Percentiles rank a stretch among this genome's conserved stretches.
Evolutionary conservation across 495 filamentous ascomycete genomes (phyloP).

Genomic region (Amorphotheca resinae): DNA sequence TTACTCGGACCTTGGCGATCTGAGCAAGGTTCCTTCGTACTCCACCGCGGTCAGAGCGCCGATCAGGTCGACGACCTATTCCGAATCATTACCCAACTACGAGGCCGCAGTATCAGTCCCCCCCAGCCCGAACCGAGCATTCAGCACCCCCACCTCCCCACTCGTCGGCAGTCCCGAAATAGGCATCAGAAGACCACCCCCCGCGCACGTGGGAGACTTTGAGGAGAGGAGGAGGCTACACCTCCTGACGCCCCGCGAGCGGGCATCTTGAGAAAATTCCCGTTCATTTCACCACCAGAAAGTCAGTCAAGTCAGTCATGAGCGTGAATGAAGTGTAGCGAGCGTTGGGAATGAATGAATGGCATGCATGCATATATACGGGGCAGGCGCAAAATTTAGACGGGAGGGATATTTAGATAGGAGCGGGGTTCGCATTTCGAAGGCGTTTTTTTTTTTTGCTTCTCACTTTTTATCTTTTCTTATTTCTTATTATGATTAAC

Average conservation of each 20-base stretch:
- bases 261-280: slow-evolving; percentile 13
- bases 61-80: slow-evolving; percentile 33
- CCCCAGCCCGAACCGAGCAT: slow-evolving; percentile 18
- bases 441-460: no score
- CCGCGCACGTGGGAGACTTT: slow-evolving; percentile 3
- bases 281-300: no score
- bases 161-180: not conserved
- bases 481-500: no score
- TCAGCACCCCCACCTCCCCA: slow-evolving; percentile 1
- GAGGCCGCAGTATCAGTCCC: slow-evolving; percentile 30
- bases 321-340: no score
- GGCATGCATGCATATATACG: not conserved
- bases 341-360: not conserved
- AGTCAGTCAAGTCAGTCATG: no score
- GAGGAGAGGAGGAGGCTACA: slow-evolving; percentile 16
- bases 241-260: slow-evolving; percentile 10
- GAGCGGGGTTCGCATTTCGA: no score
- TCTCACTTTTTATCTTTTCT: no score
- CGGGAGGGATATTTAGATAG: not conserved
- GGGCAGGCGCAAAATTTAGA: not conserved
- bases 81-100: slow-evolving; percentile 39
- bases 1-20: slow-evolving; percentile 44
- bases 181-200: not conserved
- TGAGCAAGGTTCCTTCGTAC: slow-evolving; percentile 73
- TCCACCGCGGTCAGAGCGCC: slow-evolving; percentile 56